Base-by-base conservation (phyloP, 805 yeast species). In the Wickerhamiella siamensis region DNA sequence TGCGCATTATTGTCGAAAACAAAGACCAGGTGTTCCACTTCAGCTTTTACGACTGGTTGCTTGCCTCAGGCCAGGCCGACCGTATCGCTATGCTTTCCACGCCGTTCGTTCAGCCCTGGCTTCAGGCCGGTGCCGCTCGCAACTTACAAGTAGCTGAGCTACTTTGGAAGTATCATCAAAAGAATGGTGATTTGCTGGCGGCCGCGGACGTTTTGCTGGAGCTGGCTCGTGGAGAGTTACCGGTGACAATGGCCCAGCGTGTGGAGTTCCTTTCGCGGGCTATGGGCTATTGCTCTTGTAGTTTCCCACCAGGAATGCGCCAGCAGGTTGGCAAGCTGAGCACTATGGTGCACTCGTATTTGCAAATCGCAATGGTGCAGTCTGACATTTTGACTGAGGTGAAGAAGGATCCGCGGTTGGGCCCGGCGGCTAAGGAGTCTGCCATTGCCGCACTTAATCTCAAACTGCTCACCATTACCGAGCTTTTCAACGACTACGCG, bases 41-140 rank as follows among this genome's bases (percentile, higher is more conserved):
- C 61, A 82, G 83, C 48, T 72, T 91, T 49, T 91, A 91, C 59
- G 88, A 83, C 57, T 91, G 97, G 96, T 77, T 84, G 51, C 78
- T 84, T 27, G 62, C 69, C 35, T 83, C 82, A 54, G 87, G 83
- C 3, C 71, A 76, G 22, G 78, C 83, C 46, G 91, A 80, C 43
- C 74, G 82, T 47, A 64, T 91, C 35, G 66, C 88, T 45, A 83
- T 79, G 37, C 70, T 88, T 43, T 81, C 83, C 41, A 83, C 96
- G 0, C 82, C 87, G 10, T 88, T 67, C 53, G 74, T 91, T 31
- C 66, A 83, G 45, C 75, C 79, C 21, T 91, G 82, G 52, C 70
- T 91, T 55, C 76, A 77, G 50, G 48, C 52, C 29, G 65, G 65
- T 35, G 57, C 68, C 15, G 38, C 45, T 22, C 71, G 71, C 38